phyloP scores from a whole-genome alignment of 2,329 filamentous ascomycete genomes.

The Aspergillus quadricinctus region DNA sequence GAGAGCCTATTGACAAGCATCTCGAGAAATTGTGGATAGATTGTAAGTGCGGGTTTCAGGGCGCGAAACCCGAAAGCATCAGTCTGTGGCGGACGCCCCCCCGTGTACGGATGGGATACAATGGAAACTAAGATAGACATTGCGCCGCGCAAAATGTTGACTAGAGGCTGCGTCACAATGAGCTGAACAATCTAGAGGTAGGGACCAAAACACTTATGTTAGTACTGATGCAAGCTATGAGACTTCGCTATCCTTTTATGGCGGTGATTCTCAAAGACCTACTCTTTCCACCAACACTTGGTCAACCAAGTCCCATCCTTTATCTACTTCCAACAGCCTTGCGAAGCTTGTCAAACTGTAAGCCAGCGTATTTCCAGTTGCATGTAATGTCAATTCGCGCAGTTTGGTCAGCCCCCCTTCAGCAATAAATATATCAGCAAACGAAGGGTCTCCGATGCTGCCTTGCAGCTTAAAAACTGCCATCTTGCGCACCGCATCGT shows the following conservation, averaged over 20 bases:
- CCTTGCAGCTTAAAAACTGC: conserved; percentile 96
- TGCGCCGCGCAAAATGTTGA: conserved; percentile 93
- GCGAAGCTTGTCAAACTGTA: conserved; percentile 89
- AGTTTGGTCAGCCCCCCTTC: conserved; percentile 80
- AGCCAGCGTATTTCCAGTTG: conserved; percentile 88
- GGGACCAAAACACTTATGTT: conserved; percentile 1
- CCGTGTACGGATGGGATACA: conserved; percentile 74
- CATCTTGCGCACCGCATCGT: conserved; percentile 96
- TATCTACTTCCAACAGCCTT: conserved; percentile 87
- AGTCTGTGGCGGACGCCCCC: conserved; percentile 48
- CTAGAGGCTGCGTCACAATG: conserved; percentile 88
- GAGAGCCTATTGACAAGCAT: conserved; percentile 88
- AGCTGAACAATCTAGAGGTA: conserved; percentile 70
- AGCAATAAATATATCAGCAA: conserved; percentile 92
- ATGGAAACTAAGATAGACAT: conserved; percentile 96
- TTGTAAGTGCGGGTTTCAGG: conserved; percentile 83
- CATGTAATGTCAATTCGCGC: conserved; percentile 75
- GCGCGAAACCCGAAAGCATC: conserved; percentile 82
- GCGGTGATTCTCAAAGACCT: conserved; percentile 26
- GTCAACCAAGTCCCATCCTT: conserved; percentile 78
- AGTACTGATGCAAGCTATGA: neutral
- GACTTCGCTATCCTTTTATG: neutral
- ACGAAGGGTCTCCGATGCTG: conserved; percentile 91
- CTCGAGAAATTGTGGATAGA: conserved; percentile 90
- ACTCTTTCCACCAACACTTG: conserved; percentile 56